Base-by-base conservation (phyloP, 108 stramenopile species). In the Cyclotella atomus region DNA sequence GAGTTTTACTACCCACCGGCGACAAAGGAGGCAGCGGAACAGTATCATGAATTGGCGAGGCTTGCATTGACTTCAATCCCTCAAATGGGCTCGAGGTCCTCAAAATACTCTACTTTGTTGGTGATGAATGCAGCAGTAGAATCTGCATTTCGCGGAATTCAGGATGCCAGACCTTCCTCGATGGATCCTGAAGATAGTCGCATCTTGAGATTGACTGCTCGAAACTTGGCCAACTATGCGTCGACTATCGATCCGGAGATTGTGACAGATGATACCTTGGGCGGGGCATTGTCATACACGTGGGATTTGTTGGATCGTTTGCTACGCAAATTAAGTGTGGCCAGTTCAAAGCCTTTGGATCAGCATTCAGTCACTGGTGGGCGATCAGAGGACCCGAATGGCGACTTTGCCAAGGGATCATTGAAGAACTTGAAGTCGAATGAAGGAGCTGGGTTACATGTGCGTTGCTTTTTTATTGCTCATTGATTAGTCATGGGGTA, bases 111-210 rank as follows among this genome's bases (percentile, higher is more conserved):
- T 1, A 47, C 83, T 12, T 73, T 95, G 28, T 52, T 92, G 60
- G 35, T 95, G 34, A 92, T 89, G 91, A 95, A 91, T 71, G 87
- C 91, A 20, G 94, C 94, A 52, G 89, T 95, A n/a, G 90, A 93
- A 59, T 70, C 88, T 41, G 88, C 91, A 14, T 93, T 89, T 81
- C 81, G 73, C 8, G 88, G 90, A 53, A 90, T 95, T 68, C 85
- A 89, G 59, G 66, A 87, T 57, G 87, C 89, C 21, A 79, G 87
- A 25, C 82, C 90, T 24, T 79, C 79, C 12, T 90, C 89, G 32
- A 91, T 95, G 94, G 94, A 95, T 71, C 91, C 91, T 28, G 94
- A 95, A 68, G 94, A 95, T 65, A 87, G 90, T 33, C 86, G 94
- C 28, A 95, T 95, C 55, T 67, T 95, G 71, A 91, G 91, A 66